phyloP scores from a whole-genome alignment of 208 protist genomes.

The Leishmania tarentolae region DNA sequence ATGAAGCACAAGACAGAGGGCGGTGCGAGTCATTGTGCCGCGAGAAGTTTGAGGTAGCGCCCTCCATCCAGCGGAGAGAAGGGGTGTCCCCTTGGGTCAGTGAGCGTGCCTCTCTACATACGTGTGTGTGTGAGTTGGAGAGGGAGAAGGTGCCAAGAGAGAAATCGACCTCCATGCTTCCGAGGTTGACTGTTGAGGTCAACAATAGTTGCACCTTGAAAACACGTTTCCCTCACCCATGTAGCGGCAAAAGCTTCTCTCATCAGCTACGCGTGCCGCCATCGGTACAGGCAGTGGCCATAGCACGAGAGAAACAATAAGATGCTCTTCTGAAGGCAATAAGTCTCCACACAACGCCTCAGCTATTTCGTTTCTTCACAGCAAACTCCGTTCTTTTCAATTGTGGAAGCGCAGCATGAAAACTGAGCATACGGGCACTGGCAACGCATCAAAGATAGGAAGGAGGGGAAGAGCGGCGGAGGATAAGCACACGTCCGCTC shows the following conservation, averaged over 20 bases:
- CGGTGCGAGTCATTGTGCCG: neutral
- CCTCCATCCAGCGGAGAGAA: neutral
- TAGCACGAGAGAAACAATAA: neutral
- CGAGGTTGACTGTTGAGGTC: neutral
- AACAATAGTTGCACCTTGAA: neutral
- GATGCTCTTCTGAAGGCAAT: neutral
- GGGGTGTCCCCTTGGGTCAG: neutral
- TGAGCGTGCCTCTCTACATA: neutral
- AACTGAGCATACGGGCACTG: neutral
- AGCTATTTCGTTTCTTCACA: neutral
- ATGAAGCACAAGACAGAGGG: neutral
- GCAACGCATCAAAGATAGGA: neutral
- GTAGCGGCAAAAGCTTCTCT: neutral
- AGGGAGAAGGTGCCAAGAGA: constrained; percentile 3
- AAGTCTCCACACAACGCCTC: neutral
- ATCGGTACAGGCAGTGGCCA: neutral
- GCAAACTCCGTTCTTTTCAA: neutral
- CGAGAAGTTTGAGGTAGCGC: neutral
- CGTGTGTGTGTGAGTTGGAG: neutral
- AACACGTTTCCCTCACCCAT: neutral
- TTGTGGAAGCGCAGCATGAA: neutral
- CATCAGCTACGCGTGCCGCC: neutral
- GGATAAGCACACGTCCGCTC: neutral
- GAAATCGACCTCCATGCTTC: neutral
- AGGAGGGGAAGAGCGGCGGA: neutral